These are phyloP conservation scores for Taiwanofungus camphoratus DNA, from an alignment of 1,284 basidiomycete species.

Conservation along the genomic window DNA sequence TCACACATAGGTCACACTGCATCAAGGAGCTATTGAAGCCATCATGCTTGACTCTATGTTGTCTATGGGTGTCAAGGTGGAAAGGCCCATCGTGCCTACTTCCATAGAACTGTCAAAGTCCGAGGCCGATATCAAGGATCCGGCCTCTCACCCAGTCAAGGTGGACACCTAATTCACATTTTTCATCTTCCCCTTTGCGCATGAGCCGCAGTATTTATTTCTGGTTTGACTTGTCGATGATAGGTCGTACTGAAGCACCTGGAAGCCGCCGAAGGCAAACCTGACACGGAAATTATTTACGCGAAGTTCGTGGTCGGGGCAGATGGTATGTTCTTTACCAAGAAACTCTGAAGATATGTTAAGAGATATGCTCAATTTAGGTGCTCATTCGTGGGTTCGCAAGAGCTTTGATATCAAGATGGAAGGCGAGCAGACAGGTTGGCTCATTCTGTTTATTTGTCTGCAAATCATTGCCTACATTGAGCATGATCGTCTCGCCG, in stretches of 20 bases:
- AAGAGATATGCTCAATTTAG: constrained; percentile 20
- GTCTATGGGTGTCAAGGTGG: constrained; percentile 46
- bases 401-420: constrained; percentile 62
- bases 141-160: constrained; percentile 48
- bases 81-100: constrained; percentile 50
- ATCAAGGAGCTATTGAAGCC: constrained; percentile 69
- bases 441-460: constrained; percentile 4
- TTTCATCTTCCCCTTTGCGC: too few species aligned
- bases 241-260: constrained; percentile 33
- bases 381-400: constrained; percentile 83
- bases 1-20: constrained; percentile 52
- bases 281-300: constrained; percentile 37
- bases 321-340: constrained; percentile 34
- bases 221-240: too few species aligned
- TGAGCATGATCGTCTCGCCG: not conserved
- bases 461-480: not conserved
- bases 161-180: too few species aligned
- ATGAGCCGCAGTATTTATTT: too few species aligned
- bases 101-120: constrained; percentile 47
- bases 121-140: constrained; percentile 35
- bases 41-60: constrained; percentile 64
- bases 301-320: constrained; percentile 53
- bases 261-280: constrained; percentile 20
- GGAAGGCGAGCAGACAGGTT: constrained; percentile 72
- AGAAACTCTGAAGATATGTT: not conserved